phyloP scores from a whole-genome alignment of 73 alveolate species.

The Paramecium tetraurelia region DNA sequence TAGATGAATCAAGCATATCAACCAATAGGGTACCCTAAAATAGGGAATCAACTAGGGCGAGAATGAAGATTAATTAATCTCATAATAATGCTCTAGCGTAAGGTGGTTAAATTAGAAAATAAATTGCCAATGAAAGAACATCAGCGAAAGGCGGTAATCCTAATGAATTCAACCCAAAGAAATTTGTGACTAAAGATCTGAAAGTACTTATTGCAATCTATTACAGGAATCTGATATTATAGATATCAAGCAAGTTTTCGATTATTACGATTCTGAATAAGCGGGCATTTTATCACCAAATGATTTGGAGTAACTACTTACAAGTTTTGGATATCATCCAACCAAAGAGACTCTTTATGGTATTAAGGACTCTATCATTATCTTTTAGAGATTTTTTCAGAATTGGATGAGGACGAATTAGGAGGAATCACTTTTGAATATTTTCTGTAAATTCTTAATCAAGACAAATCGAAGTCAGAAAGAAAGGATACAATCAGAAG shows the following conservation, averaged over 20 bases:
- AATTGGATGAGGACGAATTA: conserved; percentile 43
- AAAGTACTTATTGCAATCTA: neutral
- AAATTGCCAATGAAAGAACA: neutral
- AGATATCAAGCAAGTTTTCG: conserved; percentile 27
- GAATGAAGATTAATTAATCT: conserved; percentile 7
- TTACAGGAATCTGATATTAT: conserved; percentile 20
- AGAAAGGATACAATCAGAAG: conserved; percentile 50
- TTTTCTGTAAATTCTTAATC: neutral
- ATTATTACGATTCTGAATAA: conserved; percentile 24
- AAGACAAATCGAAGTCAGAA: neutral
- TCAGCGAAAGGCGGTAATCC: neutral
- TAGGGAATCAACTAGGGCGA: neutral
- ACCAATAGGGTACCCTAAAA: neutral
- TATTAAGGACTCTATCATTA: neutral
- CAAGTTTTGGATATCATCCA: conserved; percentile 6
- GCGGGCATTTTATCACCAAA: conserved; percentile 35
- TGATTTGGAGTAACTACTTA: conserved; percentile 8
- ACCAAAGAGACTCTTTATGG: conserved; percentile 47
- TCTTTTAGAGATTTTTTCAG: conserved; percentile 15
- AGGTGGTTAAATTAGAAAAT: neutral
- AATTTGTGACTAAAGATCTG: conserved; percentile 37
- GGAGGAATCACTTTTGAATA: conserved; percentile 51
- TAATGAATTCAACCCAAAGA: conserved; percentile 35
- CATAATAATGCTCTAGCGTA: neutral
- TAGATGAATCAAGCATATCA: conserved; percentile 3